Base-by-base conservation (phyloP, 73 alveolate genomes). In the Paramecium primaurelia region DNA sequence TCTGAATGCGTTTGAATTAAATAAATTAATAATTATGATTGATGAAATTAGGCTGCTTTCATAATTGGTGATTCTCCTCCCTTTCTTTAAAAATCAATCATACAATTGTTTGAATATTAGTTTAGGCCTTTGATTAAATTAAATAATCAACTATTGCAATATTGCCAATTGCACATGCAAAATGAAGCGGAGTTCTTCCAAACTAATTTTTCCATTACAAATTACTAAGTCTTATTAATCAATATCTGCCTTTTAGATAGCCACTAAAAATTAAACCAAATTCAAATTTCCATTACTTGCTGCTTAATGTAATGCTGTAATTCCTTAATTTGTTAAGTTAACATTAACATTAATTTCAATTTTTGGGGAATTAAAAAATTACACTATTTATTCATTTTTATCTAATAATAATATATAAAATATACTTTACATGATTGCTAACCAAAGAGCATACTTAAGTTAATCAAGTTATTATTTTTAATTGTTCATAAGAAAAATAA, bases 361-460 rank as follows among this genome's bases (percentile, higher is more conserved):
- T 80, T 80, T 80, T 47, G 91, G 91, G 3, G 91, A 80, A 80
- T 80, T 80, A 64, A 80, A 80, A 49, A 80, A 80, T 80, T 80
- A 47, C 30, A 80, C 73, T 8, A 80, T 80, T 80, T 42, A 45
- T 47, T 80, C 91, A 20, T 80, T 80, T 80, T 80, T 80, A 80
- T 40, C 91, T 80, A 80, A 32, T 25, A 47, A 25, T 20, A 22
- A 11, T 30, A 20, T 80, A 14, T 80, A 7, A 20, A 11, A 20
- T 54, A 32, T 80, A 80, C 91, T 80, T 26, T 80, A 80, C 91
- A 80, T 80, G 47, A 80, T 80, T 20, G 91, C 91, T 44, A 80
- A 80, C 91, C 91, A 80, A 11, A 80, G 34, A 3, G 91, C 91
- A 47, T 80, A 32, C 58, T 80, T 80, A 40, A 80, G 58, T 10